Evolutionary conservation across 352 stramenopile genomes (phyloP), one percentile per base, ranked within the genome.

Genomic region (Phytopythium vexans): DNA sequence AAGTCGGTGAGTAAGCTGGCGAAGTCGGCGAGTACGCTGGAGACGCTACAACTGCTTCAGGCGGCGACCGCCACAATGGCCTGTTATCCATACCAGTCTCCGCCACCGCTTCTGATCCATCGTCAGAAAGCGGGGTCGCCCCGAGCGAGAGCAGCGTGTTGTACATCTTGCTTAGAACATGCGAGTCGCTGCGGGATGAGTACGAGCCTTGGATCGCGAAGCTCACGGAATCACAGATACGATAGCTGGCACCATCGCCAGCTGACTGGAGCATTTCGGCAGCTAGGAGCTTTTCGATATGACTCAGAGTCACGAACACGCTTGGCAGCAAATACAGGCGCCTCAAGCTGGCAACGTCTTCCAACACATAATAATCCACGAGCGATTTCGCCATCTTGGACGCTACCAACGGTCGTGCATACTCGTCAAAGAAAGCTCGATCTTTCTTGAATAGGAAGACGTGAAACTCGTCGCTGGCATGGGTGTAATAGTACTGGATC

Each of bases 371-470:
- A 42, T 70, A 68, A 40, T 88, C 77, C 35, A 88, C 50, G 10
- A 88, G 62, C n/a, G 70, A 66, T 49, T 82, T 86, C 43, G 45
- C 56, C 16, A 82, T 52, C 42, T 88, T 88, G 11, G 54, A 62
- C 12, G 50, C 34, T 15, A 88, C 41, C 40, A 77, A 56, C 16
- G 77, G 72, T 41, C 55, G 50, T 4, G 64, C 66, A 33, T 60
- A 60, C 27, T 63, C 16, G 10, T 67, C 52, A 51, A 88, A 88
- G 40, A 81, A 88, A 3, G 38, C 32, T 38, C 42, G 61, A 53
- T 88, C 77, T 57, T 76, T 80, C 36, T 66, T 65, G 59, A 59
- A 80, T 8, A 88, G 45, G 43, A 78, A 88, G n/a, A 86, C 66
- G 52, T 88, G 58, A 7, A 88, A 37, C 56, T 86, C 74, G 48